Percentiles rank a stretch among this genome's conserved stretches.
phyloP scores from a whole-genome alignment of 768 basidiomycete genomes.

The Boletellus ananas region DNA sequence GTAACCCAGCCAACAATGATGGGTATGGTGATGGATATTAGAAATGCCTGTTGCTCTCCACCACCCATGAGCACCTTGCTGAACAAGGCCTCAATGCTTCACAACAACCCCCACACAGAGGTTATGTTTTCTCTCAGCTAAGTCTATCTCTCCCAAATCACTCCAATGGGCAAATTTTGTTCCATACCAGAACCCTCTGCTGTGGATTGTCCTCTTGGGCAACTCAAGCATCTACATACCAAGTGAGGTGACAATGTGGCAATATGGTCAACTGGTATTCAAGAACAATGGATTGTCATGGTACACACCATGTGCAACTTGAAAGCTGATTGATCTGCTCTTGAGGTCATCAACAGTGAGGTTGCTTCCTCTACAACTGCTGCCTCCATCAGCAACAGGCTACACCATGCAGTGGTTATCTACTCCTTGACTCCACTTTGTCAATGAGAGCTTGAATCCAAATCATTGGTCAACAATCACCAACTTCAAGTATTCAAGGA shows the following conservation, averaged over 20 bases:
- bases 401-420: too few relatives aligned
- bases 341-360: slow-evolving; percentile 32
- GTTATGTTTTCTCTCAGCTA: slow-evolving; percentile 36
- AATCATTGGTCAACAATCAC: too few relatives aligned
- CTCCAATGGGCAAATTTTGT: slow-evolving; percentile 36
- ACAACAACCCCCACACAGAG: slow-evolving; percentile 23
- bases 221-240: slow-evolving; percentile 48
- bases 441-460: too few relatives aligned
- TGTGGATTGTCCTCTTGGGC: slow-evolving; percentile 46
- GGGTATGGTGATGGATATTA: slow-evolving; percentile 18
- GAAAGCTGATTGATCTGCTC: slow-evolving; percentile 26
- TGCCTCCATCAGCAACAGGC: slow-evolving; percentile 1
- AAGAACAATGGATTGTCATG: slow-evolving; percentile 28
- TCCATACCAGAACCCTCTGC: slow-evolving; percentile 38
- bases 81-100: slow-evolving; percentile 15
- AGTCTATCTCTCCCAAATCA: slow-evolving; percentile 35
- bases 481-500: too few relatives aligned
- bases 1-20: slow-evolving; percentile 16
- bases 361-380: slow-evolving; percentile 18
- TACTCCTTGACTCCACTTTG: too few relatives aligned
- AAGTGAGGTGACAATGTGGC: slow-evolving; percentile 28
- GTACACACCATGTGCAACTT: slow-evolving; percentile 27
- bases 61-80: slow-evolving; percentile 22
- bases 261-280: slow-evolving; percentile 26
- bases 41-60: slow-evolving; percentile 23